Evolutionary conservation across 2,329 filamentous ascomycete genomes (phyloP), one percentile per base, ranked within the genome.

Genomic region (Aspergillus luchuensis): DNA sequence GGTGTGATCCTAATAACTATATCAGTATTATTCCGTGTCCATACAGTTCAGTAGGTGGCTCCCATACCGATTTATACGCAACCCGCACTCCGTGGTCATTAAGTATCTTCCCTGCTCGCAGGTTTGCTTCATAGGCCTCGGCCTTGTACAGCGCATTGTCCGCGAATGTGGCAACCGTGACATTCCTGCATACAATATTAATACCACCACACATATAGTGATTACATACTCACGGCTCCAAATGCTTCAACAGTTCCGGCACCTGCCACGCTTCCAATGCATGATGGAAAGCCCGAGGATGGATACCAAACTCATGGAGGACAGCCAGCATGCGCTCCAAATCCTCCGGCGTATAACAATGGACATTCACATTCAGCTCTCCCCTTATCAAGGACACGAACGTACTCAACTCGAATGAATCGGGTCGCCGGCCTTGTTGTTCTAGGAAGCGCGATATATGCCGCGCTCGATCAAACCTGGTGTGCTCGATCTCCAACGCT

Each of bases 81-180:
- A 90, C 87, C 0, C 87, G 89, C 33, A 91, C 79, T 25, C 85
- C 87, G 58, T 84, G 81, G 21, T 90, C 87, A 65, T 86, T 86
- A 0, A 91, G 80, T 4, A 86, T 80, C 70, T 89, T 89, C 25
- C 87, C 88, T 1, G 88, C 87, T 61, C 84, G 84, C 70, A 89
- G 86, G 10, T 86, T 89, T 0, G 83, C 88, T 4, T 84, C 78
- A 66, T 88, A 89, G 0, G 87, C 78, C 74, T 91, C 89, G 1
- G 84, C 80, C 74, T 91, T 90, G 81, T 90, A 91, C 72, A 85
- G 89, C 85, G 89, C 89, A 70, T 87, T 89, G 69, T 90, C 87
- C 8, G 88, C 87, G 66, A 91, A 91, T 3, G 89, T 67, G 8
- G 67, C 67, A n/a, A 76, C n/a, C 84, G 88, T 15, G 80, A 83